Evolutionary conservation across 2,329 filamentous ascomycete genomes (phyloP), one percentile per base, ranked within the genome.

Genomic region (Hypoxylon sp.): DNA sequence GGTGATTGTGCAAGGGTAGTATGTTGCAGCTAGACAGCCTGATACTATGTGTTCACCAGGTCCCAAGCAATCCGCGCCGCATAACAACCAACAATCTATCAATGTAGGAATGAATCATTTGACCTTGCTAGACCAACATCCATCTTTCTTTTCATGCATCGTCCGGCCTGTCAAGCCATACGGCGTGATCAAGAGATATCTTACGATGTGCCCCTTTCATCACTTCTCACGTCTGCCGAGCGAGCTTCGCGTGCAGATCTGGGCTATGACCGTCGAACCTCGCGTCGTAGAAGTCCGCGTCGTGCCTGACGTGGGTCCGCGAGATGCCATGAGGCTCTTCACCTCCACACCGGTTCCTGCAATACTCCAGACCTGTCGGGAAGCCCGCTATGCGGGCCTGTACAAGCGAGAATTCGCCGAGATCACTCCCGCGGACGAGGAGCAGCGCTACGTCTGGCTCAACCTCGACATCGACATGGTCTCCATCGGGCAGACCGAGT

Each of bases 401-500:
- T 69, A 69, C 57, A 46, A 64, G 34, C 51, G 46, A n/a, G 43
- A 26, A 6, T 57, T 67, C 30, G 56, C 65, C 11, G 65, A 68
- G 51, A 11, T 64, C 34, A 34, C 49, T 22, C 39, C n/a, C 8
- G 62, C 51, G 30, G 52, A 34, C 7, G 52, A 13, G 4, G 49
- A 59, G 51, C 34, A 17, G 8, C 67, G 59, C 22, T 67, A 69
- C 26, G 56, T 68, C 39, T 69, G 65, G 67, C 48, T 69, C 10
- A 68, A 68, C 46, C 58, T 62, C 54, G 65, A 69, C 32, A 64
- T 68, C 32, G 67, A 69, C 17, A 60, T 68, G 44, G 26, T 68
- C n/a, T 64, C 62, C 6, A 66, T 69, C 44, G 65, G 67, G 44
- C 28, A 26, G 17, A 43, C 20, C 28, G 10, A 15, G 2, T 32